Evolutionary conservation across 2,329 filamentous ascomycete species (phyloP).

Genomic region (Trichophyton simii): DNA sequence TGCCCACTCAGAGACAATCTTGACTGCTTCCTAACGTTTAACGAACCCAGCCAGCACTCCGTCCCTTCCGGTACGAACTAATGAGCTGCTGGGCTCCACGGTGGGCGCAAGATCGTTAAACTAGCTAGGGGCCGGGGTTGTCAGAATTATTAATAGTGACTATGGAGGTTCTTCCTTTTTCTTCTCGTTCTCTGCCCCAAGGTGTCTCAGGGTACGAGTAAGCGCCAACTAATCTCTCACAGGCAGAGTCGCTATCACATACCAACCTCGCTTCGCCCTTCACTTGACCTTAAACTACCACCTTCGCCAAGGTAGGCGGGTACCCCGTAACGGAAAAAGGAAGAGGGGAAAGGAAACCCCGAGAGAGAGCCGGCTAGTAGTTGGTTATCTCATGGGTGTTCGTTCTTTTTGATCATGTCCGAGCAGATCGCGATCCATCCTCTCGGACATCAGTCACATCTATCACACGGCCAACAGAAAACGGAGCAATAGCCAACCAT

Average conservation of each 20-base stretch:
- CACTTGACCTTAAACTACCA: not conserved
- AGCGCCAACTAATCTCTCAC: not conserved
- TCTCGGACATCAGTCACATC: conserved; percentile 3
- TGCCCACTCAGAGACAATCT: not conserved
- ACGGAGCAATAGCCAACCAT: not conserved
- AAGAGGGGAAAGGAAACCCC: not conserved
- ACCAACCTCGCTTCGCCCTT: not conserved
- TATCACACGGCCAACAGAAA: not conserved
- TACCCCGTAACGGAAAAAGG: not conserved
- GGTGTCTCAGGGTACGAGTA: not conserved
- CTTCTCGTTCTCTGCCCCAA: not conserved
- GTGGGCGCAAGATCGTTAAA: not conserved
- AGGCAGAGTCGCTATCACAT: not conserved
- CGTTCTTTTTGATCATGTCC: not conserved
- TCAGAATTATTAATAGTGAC: not conserved
- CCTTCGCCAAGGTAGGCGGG: not conserved
- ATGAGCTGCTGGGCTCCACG: not conserved
- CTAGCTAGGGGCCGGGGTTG: not conserved
- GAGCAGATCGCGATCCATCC: not conserved
- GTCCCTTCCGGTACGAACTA: not conserved
- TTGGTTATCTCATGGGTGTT: not conserved
- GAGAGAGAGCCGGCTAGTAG: not conserved
- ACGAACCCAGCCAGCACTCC: too few species aligned
- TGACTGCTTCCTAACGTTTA: too few species aligned
- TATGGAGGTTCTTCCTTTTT: not conserved